These are phyloP conservation scores for Triglochin maritima DNA, from an alignment of 106 monocot species.

Conservation along the genomic window DNA sequence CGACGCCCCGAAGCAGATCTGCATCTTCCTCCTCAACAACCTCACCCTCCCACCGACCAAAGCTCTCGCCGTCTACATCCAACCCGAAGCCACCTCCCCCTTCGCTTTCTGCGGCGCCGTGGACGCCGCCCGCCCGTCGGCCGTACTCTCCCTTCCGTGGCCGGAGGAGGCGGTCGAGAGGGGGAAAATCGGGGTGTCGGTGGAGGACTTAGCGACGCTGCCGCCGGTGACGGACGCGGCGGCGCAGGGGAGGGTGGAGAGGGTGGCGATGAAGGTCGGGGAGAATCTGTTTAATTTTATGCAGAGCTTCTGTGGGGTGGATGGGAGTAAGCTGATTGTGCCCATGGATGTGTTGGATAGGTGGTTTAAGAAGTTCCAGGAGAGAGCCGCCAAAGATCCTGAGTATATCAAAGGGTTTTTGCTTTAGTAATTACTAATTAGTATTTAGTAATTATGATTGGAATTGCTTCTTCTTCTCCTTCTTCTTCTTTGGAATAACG, in stretches of 20 bases:
- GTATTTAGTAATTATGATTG: background rate
- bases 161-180: conserved; percentile 12
- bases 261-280: conserved; percentile 57
- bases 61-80: conserved; percentile 72
- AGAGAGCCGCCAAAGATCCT: conserved; percentile 64
- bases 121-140: conserved; percentile 59
- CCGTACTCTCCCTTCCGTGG: conserved; percentile 77
- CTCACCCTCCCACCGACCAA: conserved; percentile 52
- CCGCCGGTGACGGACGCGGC: conserved; percentile 61
- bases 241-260: conserved; percentile 46
- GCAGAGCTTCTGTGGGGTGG: conserved; percentile 87
- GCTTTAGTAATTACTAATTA: conserved; percentile 18
- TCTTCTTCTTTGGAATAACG: background rate
- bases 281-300: conserved; percentile 96
- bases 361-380: conserved; percentile 97
- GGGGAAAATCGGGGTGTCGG: conserved; percentile 72
- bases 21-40: conserved; percentile 63
- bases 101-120: conserved; percentile 80
- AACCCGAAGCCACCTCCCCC: conserved; percentile 37
- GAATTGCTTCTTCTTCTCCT: background rate
- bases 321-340: conserved; percentile 71
- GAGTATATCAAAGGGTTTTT: conserved; percentile 45
- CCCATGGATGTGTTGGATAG: conserved; percentile 83
- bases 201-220: conserved; percentile 73
- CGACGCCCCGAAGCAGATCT: conserved; percentile 24